Base-by-base conservation (phyloP, 768 basidiomycete genomes). In the Amanita muscaria region DNA sequence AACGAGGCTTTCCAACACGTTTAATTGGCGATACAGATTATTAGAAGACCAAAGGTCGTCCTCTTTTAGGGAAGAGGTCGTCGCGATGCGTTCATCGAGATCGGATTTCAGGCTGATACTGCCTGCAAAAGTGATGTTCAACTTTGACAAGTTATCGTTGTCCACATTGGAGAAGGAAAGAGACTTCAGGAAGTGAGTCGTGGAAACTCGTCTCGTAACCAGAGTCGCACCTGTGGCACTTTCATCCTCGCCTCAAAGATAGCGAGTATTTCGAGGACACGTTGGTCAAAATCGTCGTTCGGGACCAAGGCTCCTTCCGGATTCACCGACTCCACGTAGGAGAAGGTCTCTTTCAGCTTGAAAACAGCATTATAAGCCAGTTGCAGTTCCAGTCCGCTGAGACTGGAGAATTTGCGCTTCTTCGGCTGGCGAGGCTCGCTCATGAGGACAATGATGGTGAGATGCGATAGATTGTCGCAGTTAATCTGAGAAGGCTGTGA, bases 381-480 rank as follows among this genome's bases (percentile, higher is more conserved):
- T 37, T 42, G 44, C 48, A 51, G 35, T 49, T 51, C 43, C 47
- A 48, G 27, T 30, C 50, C 50, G 41, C 47, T 49, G 50, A 51
- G 50, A 46, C 47, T 38, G 32, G 50, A 51, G 47, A 49, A 39
- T 49, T 51, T 51, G 44, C 42, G 47, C 43, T 46, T 51, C 43
- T 51, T 51, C 22, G 38, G 38, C 38, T 39, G 42, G 33, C 32
- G 11, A 35, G 33, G 27, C 27, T 29, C 27, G 27, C 27, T 29
- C 27, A 29, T 29, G 27, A n/a, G n/a, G n/a, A n/a, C n/a, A n/a
- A n/a, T n/a, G n/a, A n/a, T n/a, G n/a, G n/a, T n/a, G n/a, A 29
- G 27, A 29, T 29, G 27, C 27, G 27, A 29, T 29, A 29, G 27
- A 12, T 29, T 29, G 27, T 29, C 12, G 27, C n/a, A n/a, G n/a